Evolutionary conservation across 192 early-diverging fungal genomes (phyloP), one percentile per base, ranked within the genome.

Genomic region (Cetraspora pellucida): DNA sequence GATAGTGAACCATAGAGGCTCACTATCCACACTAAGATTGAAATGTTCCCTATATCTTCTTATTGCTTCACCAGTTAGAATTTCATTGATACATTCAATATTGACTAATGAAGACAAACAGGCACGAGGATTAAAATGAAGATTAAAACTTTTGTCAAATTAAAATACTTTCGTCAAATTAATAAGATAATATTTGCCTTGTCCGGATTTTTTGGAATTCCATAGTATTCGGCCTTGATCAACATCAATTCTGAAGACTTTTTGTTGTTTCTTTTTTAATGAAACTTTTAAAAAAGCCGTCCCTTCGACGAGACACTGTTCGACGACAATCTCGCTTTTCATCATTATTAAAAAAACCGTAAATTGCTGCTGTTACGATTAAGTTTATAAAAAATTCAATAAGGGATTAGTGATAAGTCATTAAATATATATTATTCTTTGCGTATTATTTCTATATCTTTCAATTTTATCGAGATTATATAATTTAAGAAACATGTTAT

Each of bases 1-100:
- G 31, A 84, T 84, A 30, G 83, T 84, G 43, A 84, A 54, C 83
- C 83, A 84, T 19, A 77, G 77, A 52, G 78, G 65, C 57, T 84
- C 83, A 64, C 67, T 72, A 49, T 82, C 81, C 14, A 59, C 68
- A 30, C 80, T 61, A 37, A 84, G 75, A 5, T 81, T 77, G 6
- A 82, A 31, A 50, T 81, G 81, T 47, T 82, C 81, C 14, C 83
- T 75, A 66, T 82, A 82, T 77, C 77, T 82, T 21, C 81, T 37
- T 5, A 80, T 80, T 5, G 83, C 83, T 55, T 82, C 81, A 49
- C 81, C 81, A 63, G 77, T 81, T 19, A 81, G 74, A 46, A 84
- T 60, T 79, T 84, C 83, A 61, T 82, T 84, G 66, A 84, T 84
- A 65, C 82, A 79, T 69, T 84, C 83, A 31, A 84, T 81, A 63